Base-by-base conservation (phyloP, 2,329 filamentous ascomycete genomes). In the Cadophora sp. region DNA sequence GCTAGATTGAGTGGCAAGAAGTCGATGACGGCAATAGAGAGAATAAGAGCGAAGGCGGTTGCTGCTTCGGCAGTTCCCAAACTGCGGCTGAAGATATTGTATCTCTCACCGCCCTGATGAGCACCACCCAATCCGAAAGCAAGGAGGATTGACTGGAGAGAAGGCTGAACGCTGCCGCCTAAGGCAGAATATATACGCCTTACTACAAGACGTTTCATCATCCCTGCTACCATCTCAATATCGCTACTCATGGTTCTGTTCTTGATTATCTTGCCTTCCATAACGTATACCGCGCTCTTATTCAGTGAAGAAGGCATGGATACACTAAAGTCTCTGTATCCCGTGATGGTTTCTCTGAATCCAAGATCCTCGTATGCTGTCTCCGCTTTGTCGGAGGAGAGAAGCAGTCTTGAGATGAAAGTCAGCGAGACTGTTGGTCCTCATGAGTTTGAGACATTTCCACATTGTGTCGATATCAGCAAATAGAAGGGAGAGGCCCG, bases 231-330 rank as follows among this genome's bases (percentile, higher is more conserved):
- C 83, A 86, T 97, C 29, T 50, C 64, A 6, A 62, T 46, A 19
- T 59, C 63, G 29, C 29, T 53, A 1, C 82, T 90, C 43, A 80
- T 88, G 29, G 9, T 65, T 1, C n/a, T 50, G 16, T 86, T 94
- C 11, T 89, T 93, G 71, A 78, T 92, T 16, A 85, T 88, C 40
- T 97, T 97, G 83, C 91, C 94, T 5, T 86, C 89, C 19, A 90
- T 97, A 74, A 97, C 94, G 0, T 97, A 97, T 79, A 93, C 93
- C 3, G 92, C 94, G 4, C 87, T 98, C 61, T 89, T 94, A 11
- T 96, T 97, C 72, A 95, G 95, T 58, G 95, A 98, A 81, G 90
- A 96, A 16, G 94, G 94, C 64, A 97, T 98, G 93, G 95, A 97
- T 77, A 97, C 97, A 64, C 83, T 95, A 81, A 97, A 97, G 80